Evolutionary conservation across 1,139 yeast genomes (phyloP).

Genomic region (Suhomyces anneliseae): DNA sequence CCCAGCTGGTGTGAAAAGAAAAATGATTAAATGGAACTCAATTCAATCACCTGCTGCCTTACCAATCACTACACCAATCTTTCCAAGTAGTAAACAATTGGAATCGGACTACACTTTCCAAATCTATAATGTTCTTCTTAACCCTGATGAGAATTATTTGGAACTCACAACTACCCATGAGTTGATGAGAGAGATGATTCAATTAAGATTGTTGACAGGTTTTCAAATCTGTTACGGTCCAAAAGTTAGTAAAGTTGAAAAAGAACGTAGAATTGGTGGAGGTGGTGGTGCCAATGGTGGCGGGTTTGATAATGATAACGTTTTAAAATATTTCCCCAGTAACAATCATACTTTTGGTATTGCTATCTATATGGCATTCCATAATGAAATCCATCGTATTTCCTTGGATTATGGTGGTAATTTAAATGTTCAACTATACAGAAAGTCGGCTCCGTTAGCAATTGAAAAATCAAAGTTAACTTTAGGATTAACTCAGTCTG

Average conservation of each 20-base stretch:
- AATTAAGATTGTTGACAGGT: slow-evolving; percentile 77
- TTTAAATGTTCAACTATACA: slow-evolving; percentile 76
- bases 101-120: slow-evolving; percentile 61
- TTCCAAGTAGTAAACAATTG: slow-evolving; percentile 71
- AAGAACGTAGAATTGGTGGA: slow-evolving; percentile 52
- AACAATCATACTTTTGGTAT: slow-evolving; percentile 45
- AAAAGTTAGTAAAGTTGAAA: slow-evolving; percentile 63
- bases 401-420: slow-evolving; percentile 68
- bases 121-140: slow-evolving; percentile 62
- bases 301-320: slow-evolving; percentile 43
- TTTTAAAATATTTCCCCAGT: slow-evolving; percentile 44
- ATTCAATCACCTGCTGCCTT: slow-evolving; percentile 90
- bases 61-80: slow-evolving; percentile 75
- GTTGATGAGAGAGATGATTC: slow-evolving; percentile 83
- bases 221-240: slow-evolving; percentile 85
- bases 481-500: slow-evolving; percentile 13
- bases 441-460: slow-evolving; percentile 19
- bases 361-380: slow-evolving; percentile 70
- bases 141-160: slow-evolving; percentile 47
- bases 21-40: slow-evolving; percentile 86
- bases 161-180: slow-evolving; percentile 58
- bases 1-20: slow-evolving; percentile 65
- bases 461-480: slow-evolving; percentile 15
- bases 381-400: slow-evolving; percentile 83
- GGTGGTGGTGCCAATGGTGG: not conserved